Percentiles rank a stretch among this genome's conserved stretches.
phyloP scores from a whole-genome alignment of 257 asterid genomes.

The Voacanga thouarsii region DNA sequence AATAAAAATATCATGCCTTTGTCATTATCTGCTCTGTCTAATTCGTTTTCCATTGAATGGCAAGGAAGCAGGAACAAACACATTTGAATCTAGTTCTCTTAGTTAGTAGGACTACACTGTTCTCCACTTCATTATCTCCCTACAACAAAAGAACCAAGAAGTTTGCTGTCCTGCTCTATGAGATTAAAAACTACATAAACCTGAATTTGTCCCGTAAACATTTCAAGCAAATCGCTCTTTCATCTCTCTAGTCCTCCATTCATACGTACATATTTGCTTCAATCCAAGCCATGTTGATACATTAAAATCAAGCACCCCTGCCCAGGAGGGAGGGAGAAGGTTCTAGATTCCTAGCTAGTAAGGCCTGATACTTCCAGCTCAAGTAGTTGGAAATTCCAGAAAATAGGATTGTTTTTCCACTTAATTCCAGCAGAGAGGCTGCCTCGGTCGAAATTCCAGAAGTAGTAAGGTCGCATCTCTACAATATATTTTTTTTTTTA shows the following conservation, averaged over 20 bases:
- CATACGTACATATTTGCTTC: background rate
- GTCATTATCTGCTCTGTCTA: background rate
- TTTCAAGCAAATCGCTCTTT: background rate
- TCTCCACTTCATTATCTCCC: background rate
- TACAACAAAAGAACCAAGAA: background rate
- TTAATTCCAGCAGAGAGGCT: too few relatives aligned
- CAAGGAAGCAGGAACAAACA: background rate
- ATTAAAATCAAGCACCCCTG: background rate
- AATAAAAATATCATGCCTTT: background rate
- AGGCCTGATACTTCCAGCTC: background rate
- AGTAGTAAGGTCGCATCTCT: too few relatives aligned
- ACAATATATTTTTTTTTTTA: too few relatives aligned
- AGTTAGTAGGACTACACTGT: background rate
- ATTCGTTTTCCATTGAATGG: background rate
- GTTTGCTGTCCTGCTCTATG: background rate
- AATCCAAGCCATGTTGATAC: background rate
- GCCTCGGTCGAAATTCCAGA: too few relatives aligned
- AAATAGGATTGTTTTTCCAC: too few relatives aligned
- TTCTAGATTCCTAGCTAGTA: background rate
- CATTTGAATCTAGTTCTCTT: background rate
- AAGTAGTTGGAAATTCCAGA: too few relatives aligned
- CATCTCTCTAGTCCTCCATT: background rate
- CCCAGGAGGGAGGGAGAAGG: background rate
- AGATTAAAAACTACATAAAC: background rate
- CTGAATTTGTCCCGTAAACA: background rate